Conservation (phyloP, 306 rosid genomes). For the Malus sieversii region DNA sequence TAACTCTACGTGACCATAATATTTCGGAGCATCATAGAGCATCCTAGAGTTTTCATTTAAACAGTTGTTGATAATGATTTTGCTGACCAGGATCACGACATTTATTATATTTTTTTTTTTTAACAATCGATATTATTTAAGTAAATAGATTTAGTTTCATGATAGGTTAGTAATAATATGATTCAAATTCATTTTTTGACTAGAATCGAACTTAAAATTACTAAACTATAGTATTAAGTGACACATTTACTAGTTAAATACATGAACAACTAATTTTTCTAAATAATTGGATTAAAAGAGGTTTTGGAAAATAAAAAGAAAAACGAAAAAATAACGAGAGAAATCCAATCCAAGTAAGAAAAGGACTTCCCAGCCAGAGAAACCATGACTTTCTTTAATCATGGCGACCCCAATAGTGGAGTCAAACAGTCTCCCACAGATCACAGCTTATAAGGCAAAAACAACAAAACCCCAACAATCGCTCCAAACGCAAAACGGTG, state of each 20-base stretch:
- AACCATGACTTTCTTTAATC: not conserved
- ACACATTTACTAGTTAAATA: not conserved
- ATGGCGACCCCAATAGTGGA: not conserved
- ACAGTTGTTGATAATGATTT: too few relatives aligned
- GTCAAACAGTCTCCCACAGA: not conserved
- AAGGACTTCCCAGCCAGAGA: not conserved
- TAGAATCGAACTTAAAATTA: too few relatives aligned
- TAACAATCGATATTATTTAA: too few relatives aligned
- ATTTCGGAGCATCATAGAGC: too few relatives aligned
- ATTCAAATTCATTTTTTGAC: too few relatives aligned
- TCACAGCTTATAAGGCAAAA: not conserved
- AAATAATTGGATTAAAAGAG: not conserved
- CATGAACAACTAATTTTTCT: not conserved
- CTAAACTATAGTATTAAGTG: too few relatives aligned
- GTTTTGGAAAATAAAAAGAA: not conserved
- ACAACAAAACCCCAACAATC: not conserved
- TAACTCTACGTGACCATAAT: too few relatives aligned
- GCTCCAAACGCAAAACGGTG: not conserved
- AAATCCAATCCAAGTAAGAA: not conserved
- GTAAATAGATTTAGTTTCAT: fast-evolving
- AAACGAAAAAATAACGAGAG: not conserved
- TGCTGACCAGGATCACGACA: too few relatives aligned
- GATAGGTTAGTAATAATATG: too few relatives aligned
- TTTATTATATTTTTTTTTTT: too few relatives aligned
- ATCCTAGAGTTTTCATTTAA: too few relatives aligned